A percentile compares a stretch with the other conserved stretches of the same genome.
Evolutionary conservation across 2,329 filamentous ascomycete genomes (phyloP).

Genomic region (Botrytis tulipae): DNA sequence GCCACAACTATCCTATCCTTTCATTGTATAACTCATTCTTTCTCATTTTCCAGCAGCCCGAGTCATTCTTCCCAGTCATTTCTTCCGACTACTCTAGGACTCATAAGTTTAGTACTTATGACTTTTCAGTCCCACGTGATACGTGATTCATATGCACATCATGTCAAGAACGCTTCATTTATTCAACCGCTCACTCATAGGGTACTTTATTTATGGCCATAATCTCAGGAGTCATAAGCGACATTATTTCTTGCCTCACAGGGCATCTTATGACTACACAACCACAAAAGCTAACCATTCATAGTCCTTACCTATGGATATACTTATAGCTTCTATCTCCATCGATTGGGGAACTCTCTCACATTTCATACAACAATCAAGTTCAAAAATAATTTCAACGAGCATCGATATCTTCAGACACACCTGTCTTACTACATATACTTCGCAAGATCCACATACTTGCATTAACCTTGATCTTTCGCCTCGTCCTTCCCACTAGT

Average conservation of each 20-base stretch:
- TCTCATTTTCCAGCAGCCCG: background rate
- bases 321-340: background rate
- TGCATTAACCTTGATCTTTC: background rate
- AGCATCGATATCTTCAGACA: background rate
- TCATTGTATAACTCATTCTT: rapidly evolving
- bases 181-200: no score
- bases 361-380: background rate
- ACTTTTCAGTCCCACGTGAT: background rate
- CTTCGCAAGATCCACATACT: background rate
- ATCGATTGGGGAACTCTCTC: background rate
- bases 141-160: background rate
- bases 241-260: background rate
- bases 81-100: background rate
- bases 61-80: background rate
- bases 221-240: background rate
- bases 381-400: background rate
- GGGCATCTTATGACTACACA: background rate
- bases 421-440: background rate
- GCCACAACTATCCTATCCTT: background rate
- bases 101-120: background rate
- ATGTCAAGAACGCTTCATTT: background rate
- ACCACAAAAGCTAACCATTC: background rate
- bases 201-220: background rate
- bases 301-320: background rate
- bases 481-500: background rate